Evolutionary conservation across 2,329 filamentous ascomycete genomes (phyloP).

Genomic region (Cercospora berteroae): DNA sequence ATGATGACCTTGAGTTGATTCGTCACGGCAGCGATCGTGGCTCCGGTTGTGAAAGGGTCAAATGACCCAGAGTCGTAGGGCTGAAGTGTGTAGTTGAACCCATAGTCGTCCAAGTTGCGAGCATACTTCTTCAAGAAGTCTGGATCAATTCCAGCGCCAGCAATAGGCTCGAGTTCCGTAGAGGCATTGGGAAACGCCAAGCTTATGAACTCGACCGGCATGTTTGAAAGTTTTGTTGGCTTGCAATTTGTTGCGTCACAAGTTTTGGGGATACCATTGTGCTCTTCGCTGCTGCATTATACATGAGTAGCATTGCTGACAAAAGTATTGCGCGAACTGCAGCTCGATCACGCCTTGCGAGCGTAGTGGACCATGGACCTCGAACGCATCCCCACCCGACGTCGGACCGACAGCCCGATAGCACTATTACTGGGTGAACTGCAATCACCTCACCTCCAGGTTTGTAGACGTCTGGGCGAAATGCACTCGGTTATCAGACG

Average conservation of each 20-base stretch:
- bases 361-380: conserved; percentile 9
- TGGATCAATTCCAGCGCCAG: conserved; percentile 53
- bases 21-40: conserved; percentile 57
- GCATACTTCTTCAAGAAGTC: conserved; percentile 58
- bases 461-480: background rate
- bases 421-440: background rate
- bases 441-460: background rate
- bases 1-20: conserved; percentile 62
- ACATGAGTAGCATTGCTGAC: conserved; percentile 10
- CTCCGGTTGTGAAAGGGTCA: conserved; percentile 59
- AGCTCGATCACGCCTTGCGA: conserved; percentile 21
- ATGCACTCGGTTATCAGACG: background rate
- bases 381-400: conserved; percentile 14
- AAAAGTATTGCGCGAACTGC: conserved; percentile 19
- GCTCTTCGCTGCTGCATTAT: conserved; percentile 5
- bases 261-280: background rate
- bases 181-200: conserved; percentile 58
- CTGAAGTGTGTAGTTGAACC: conserved; percentile 61
- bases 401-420: conserved; percentile 13
- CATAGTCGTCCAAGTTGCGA: conserved; percentile 58
- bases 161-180: conserved; percentile 56
- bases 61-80: conserved; percentile 57
- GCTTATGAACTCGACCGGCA: conserved; percentile 56
- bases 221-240: conserved; percentile 6
- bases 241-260: background rate